A percentile compares a stretch with the other conserved stretches of the same genome.
phyloP scores from a whole-genome alignment of 78 protist species.

The Dictyostelium firmibasis region DNA sequence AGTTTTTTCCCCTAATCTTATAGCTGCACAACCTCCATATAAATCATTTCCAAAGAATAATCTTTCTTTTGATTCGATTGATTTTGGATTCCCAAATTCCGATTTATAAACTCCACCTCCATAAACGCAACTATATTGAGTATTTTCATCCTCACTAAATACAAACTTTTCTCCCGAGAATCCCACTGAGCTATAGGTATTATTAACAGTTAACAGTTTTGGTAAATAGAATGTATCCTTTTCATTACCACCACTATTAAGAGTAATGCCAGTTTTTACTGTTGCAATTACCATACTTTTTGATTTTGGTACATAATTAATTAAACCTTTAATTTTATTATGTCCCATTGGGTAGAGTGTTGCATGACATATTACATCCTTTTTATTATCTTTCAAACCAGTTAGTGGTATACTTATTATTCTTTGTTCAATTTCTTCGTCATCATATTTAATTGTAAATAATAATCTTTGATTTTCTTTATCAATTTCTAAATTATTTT shows the following conservation, averaged over 20 bases:
- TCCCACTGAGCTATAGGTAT: not conserved
- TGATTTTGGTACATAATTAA: not conserved
- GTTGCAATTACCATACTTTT: slow-evolving; percentile 5
- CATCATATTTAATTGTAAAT: not conserved
- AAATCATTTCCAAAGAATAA: not conserved
- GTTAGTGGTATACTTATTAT: not conserved
- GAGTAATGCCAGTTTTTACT: not conserved
- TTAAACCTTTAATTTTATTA: not conserved
- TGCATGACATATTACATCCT: not conserved
- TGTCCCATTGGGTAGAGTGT: not conserved
- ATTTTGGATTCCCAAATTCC: not conserved
- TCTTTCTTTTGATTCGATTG: not conserved
- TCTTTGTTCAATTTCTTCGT: not conserved
- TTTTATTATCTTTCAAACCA: not conserved
- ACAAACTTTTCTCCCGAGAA: not conserved
- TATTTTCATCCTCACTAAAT: not conserved
- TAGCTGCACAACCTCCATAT: not conserved
- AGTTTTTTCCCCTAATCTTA: not conserved
- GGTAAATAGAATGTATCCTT: not conserved
- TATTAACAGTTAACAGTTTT: not conserved
- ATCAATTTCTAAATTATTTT: not conserved
- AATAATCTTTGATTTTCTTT: not conserved
- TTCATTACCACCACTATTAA: not conserved
- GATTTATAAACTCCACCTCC: not conserved
- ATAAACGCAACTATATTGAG: not conserved